Evolutionary conservation across 2,329 filamentous ascomycete species (phyloP).

Genomic region (Tolypocladium pustulatum): DNA sequence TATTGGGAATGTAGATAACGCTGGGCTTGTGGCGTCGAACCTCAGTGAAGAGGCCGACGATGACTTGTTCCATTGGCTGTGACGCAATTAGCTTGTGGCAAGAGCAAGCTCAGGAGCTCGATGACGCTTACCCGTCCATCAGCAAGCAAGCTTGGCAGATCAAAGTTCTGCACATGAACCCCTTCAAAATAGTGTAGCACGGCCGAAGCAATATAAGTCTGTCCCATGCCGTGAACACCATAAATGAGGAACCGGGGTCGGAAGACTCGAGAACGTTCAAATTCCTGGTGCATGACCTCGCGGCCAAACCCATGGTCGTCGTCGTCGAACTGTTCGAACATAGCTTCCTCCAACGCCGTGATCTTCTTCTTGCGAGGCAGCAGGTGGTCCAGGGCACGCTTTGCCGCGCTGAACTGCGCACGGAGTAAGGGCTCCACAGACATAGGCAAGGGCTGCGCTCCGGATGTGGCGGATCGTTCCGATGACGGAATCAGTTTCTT

Average conservation of each 20-base stretch:
- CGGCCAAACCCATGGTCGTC: slow-evolving; percentile 75
- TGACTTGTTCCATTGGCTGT: slow-evolving; percentile 69
- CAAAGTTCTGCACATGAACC: slow-evolving; percentile 89
- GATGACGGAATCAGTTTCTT: slow-evolving; percentile 96
- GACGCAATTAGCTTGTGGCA: slow-evolving; percentile 12
- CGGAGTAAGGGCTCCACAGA: slow-evolving; percentile 73
- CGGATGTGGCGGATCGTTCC: slow-evolving; percentile 77
- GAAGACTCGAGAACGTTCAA: slow-evolving; percentile 81
- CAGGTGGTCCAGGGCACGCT: slow-evolving; percentile 59
- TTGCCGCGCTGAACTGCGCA: slow-evolving; percentile 59
- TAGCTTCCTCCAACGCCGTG: slow-evolving; percentile 86
- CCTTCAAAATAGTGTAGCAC: slow-evolving; percentile 87
- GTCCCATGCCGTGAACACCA: slow-evolving; percentile 84
- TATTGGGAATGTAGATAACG: slow-evolving; percentile 86
- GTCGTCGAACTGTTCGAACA: slow-evolving; percentile 79
- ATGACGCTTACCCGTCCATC: slow-evolving; percentile 58
- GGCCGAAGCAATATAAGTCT: slow-evolving; percentile 77
- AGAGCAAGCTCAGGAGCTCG: background rate
- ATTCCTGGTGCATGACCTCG: slow-evolving; percentile 65
- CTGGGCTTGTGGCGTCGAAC: slow-evolving; percentile 91
- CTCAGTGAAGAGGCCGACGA: slow-evolving; percentile 85
- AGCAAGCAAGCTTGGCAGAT: slow-evolving; percentile 75
- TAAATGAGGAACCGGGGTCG: slow-evolving; percentile 76
- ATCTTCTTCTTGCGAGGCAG: slow-evolving; percentile 77
- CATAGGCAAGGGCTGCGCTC: slow-evolving; percentile 69